A percentile compares a stretch with the other conserved stretches of the same genome.
phyloP scores from a whole-genome alignment of 495 filamentous ascomycete species.

The Talaromyces proteolyticus region DNA sequence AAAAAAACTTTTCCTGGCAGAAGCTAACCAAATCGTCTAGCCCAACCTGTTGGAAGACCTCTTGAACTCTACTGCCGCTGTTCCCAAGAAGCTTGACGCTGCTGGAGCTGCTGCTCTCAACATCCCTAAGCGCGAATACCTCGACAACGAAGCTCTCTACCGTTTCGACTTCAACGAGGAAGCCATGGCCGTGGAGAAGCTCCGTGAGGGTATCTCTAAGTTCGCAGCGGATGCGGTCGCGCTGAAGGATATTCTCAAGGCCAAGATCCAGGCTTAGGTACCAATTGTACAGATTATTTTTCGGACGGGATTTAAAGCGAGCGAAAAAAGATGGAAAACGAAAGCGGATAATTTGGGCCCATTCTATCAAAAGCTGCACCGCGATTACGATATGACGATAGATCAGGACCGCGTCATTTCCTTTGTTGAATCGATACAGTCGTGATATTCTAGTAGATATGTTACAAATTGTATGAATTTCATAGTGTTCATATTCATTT shows the following conservation, averaged over 20 bases:
- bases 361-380: not conserved
- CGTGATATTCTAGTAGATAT: no score
- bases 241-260: constrained; percentile 84
- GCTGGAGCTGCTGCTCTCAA: constrained; percentile 56
- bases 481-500: no score
- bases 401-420: not conserved
- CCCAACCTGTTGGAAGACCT: constrained; percentile 93
- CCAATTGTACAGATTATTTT: constrained; percentile 14
- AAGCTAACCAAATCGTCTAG: constrained; percentile 27
- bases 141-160: constrained; percentile 84
- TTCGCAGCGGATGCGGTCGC: constrained; percentile 94
- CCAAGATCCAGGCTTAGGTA: constrained; percentile 63
- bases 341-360: no score
- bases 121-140: constrained; percentile 84
- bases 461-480: no score
- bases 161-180: constrained; percentile 99
- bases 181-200: constrained; percentile 97
- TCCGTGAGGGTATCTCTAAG: constrained; percentile 97
- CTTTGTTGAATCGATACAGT: not conserved
- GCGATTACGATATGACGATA: not conserved
- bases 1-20: not conserved
- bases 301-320: no score
- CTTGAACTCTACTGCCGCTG: constrained; percentile 66
- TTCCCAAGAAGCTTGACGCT: constrained; percentile 91
- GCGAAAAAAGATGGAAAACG: no score